Base-by-base conservation (phyloP, 164 flowering plant species). In the Vitis rupestris region DNA sequence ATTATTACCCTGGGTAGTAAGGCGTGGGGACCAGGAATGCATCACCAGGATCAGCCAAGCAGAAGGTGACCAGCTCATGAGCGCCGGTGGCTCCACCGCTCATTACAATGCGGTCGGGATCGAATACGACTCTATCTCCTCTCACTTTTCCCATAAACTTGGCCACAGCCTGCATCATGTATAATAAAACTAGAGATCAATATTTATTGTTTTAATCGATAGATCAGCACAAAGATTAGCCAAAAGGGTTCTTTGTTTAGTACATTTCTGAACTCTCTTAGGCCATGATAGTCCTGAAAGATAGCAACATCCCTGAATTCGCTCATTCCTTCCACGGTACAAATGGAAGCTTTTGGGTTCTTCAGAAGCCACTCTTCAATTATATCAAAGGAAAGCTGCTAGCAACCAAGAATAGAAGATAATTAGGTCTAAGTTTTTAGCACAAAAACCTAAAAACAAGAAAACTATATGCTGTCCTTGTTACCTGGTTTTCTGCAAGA, bases 21-120 rank as follows among this genome's bases (percentile, higher is more conserved):
- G 98, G 98, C 30, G 87, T 70, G 0, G 98, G 98, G 6, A 93
- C 92, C 27, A 93, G 70, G 66, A 93, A 89, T 5, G 97, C 98
- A 0, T 93, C 98, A 5, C 95, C 98, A 10, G 93, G 91, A 65
- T 93, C 85, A 17, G 98, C 98, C 74, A 93, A 70, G 66, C 98
- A 91, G 63, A 93, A 93, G 71, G 87, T 82, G 5, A 91, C 63
- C 23, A 75, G 77, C 63, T 93, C 98, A 57, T 89, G 88, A 63
- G 98, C 98, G 71, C 97, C 97, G 50, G 98, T 93, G 12, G 98
- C 97, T 66, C 98, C 98, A 5, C 97, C 98, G 65, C 92, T 87
- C 97, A 93, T 91, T 4, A 93, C 97, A 50, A 93, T 79, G 50
- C 92, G 86, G 56, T 87, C 86, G 0, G 94, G 93, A 68, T 93